Base-by-base conservation (phyloP, 2,329 filamentous ascomycete species). In the Fusarium ramigenum region DNA sequence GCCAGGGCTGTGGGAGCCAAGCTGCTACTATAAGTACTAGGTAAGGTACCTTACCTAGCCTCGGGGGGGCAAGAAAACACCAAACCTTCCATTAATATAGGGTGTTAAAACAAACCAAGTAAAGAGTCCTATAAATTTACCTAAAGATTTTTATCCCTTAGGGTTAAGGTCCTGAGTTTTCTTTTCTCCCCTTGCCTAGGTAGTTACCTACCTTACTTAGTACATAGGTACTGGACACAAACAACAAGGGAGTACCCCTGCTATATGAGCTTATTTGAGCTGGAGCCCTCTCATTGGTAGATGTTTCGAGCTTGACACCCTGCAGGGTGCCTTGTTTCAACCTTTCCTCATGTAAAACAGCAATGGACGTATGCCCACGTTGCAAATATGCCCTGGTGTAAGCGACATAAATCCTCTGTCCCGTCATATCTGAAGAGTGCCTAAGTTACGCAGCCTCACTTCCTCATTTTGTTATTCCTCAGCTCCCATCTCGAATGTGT, bases 311-410 rank as follows among this genome's bases (percentile, higher is more conserved):
- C 39, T 44, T 46, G 32, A 19, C 32, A 28, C 36, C 60, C 44
- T 60, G 53, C 44, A 67, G 37, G 53, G 64, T 30, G 47, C 62
- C 63, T 67, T 67, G 64, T 60, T 66, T 67, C 43, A 60, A 66
- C 44, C 30, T 21, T 60, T 52, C 42, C 30, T 66, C 25, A 32
- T 19, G 32, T 32, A 49, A 59, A 66, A 25, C 30, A 12, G n/a
- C 25, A 49, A 59, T 25, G 30, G n/a, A 40, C 34, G 16, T 34
- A 25, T 34, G 30, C 23, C 53, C 34, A 34, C 44, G 32, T 36
- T 49, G 40, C 36, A 60, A 23, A 54, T 47, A n/a, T 37, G 19
- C 23, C 39, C 15, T 16, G 43, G 25, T 32, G 32, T 50, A 59
- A 66, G 44, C 37, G 49, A 25, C 30, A 47, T 28, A 30, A 25